phyloP scores from a whole-genome alignment of 2,329 filamentous ascomycete species.

The Phialophora tarda region DNA sequence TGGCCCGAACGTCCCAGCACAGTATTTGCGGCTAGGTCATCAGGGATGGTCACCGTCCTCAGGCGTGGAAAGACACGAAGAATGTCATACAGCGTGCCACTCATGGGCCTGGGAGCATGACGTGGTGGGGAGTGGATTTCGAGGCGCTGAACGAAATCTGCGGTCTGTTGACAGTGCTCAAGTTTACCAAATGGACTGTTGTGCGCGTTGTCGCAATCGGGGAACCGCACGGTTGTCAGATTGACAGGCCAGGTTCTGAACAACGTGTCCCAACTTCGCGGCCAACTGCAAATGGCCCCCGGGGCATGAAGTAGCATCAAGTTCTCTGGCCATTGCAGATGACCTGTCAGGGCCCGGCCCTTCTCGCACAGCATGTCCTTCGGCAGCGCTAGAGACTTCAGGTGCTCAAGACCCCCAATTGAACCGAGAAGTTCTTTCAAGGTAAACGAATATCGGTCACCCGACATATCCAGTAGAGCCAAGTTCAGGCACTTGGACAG shows the following conservation, averaged over 20 bases:
- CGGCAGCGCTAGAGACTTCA: conserved; percentile 56
- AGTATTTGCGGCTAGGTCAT: conserved; percentile 1
- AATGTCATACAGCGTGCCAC: conserved; percentile 15
- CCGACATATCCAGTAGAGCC: conserved; percentile 57
- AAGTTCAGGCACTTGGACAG: conserved; percentile 62
- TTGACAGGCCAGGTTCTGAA: conserved; percentile 26
- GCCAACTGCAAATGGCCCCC: conserved; percentile 12
- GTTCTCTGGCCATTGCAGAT: conserved; percentile 28
- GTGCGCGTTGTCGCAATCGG: neutral
- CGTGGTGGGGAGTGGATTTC: neutral
- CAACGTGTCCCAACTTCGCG: conserved; percentile 21
- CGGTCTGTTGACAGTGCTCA: conserved; percentile 11
- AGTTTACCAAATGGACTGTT: neutral
- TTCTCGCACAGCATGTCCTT: conserved; percentile 17
- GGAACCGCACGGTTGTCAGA: conserved; percentile 27
- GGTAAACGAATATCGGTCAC: conserved; percentile 58
- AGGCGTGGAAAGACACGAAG: conserved; percentile 14
- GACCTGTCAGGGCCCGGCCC: neutral
- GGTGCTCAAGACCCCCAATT: conserved; percentile 52
- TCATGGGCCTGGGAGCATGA: neutral
- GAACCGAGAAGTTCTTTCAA: conserved; percentile 58
- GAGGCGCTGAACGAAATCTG: conserved; percentile 12
- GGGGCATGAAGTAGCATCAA: conserved; percentile 27
- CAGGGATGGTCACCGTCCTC: conserved; percentile 1
- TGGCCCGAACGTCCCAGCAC: neutral